phyloP scores from a whole-genome alignment of 1,284 basidiomycete genomes.

The Pascua sp. region DNA sequence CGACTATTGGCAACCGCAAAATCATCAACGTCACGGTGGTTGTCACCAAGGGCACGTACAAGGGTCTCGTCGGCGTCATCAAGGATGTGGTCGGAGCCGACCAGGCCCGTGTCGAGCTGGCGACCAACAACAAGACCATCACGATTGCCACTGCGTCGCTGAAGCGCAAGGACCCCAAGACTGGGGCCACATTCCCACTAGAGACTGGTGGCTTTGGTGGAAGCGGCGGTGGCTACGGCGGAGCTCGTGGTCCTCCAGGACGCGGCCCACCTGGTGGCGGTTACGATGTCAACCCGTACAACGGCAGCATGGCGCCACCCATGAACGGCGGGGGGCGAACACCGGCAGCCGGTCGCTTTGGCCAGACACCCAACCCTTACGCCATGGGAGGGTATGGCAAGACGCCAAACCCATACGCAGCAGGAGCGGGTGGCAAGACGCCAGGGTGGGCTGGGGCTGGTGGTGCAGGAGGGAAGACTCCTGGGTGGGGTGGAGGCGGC shows the following conservation, averaged over 20 bases:
- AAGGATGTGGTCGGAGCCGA: constrained; percentile 85
- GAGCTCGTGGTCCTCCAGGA: constrained; percentile 12
- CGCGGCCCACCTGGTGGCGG: constrained; percentile 12
- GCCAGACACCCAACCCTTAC: constrained; percentile 70
- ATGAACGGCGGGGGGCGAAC: constrained; percentile 33
- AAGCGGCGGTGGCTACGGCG: constrained; percentile 9
- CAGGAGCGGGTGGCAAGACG: constrained; percentile 52
- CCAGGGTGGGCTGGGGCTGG: constrained; percentile 59
- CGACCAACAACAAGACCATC: constrained; percentile 85
- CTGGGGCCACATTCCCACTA: constrained; percentile 49
- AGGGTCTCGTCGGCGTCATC: constrained; percentile 87
- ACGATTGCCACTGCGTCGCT: constrained; percentile 79
- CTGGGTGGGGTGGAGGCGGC: constrained; percentile 55
- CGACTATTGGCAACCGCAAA: constrained; percentile 62
- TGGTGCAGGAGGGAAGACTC: constrained; percentile 53
- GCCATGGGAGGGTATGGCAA: constrained; percentile 51
- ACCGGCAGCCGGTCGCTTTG: constrained; percentile 47
- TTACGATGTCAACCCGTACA: constrained; percentile 43
- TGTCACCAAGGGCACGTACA: constrained; percentile 82
- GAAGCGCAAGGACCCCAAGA: constrained; percentile 62
- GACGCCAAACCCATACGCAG: constrained; percentile 70
- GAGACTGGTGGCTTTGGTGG: constrained; percentile 26
- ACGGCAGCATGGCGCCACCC: constrained; percentile 12
- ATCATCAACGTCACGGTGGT: constrained; percentile 76
- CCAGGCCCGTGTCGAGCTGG: constrained; percentile 83